Evolutionary conservation across 2,329 filamentous ascomycete genomes (phyloP).

Genomic region (Colletotrichum liriopes): DNA sequence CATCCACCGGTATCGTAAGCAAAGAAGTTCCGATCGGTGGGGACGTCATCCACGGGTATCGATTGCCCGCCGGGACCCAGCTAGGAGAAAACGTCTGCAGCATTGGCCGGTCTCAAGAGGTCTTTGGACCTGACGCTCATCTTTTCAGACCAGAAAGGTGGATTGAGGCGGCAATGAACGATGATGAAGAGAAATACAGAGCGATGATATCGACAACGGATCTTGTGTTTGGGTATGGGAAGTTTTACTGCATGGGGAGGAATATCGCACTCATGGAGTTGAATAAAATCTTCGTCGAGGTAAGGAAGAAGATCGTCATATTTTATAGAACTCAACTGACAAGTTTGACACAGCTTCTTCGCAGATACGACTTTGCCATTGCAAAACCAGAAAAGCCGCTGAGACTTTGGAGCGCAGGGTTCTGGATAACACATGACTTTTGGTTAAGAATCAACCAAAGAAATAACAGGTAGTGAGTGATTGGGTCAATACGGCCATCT

Average conservation of each 20-base stretch:
- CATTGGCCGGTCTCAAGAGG: conserved; percentile 53
- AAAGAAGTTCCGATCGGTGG: conserved; percentile 63
- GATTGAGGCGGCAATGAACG: conserved; percentile 54
- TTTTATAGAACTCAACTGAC: rapidly evolving
- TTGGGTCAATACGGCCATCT: rapidly evolving
- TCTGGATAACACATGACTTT: conserved; percentile 47
- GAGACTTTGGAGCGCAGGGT: conserved; percentile 42
- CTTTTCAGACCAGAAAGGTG: conserved; percentile 65
- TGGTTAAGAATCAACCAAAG: conserved; percentile 43
- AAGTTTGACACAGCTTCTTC: conserved; percentile 41
- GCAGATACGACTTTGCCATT: conserved; percentile 45
- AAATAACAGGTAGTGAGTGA: neutral
- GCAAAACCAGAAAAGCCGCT: conserved; percentile 43
- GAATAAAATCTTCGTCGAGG: conserved; percentile 61
- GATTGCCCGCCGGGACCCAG: conserved; percentile 55
- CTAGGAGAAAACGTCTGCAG: conserved; percentile 60
- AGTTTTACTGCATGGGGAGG: conserved; percentile 61
- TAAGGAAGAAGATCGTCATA: conserved; percentile 49
- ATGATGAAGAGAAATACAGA: conserved; percentile 49
- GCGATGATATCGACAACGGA: conserved; percentile 57
- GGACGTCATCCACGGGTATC: conserved; percentile 53
- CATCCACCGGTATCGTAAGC: conserved; percentile 63
- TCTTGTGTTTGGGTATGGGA: conserved; percentile 60
- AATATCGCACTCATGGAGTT: conserved; percentile 61
- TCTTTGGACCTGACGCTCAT: conserved; percentile 63